Base-by-base conservation (phyloP, 306 rosid genomes). In the Elaeagnus macrophylla region DNA sequence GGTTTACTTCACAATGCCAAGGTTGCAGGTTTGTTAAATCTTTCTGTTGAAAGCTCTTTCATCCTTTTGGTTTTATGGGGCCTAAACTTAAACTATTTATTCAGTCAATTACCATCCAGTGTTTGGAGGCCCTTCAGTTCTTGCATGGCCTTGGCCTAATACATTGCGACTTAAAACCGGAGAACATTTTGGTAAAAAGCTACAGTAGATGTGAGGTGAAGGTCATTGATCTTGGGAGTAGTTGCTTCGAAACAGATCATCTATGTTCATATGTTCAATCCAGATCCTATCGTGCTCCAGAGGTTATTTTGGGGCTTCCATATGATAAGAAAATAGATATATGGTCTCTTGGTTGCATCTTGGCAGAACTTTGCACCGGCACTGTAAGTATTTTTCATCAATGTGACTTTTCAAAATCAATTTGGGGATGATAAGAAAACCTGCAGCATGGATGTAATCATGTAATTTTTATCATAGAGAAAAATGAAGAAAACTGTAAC, bases 261-360 rank as follows among this genome's bases (percentile, higher is more conserved):
- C 95, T 93, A 67, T 93, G 96, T 75, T 87, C 96, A 10, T 93
- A 93, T 47, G 99, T 93, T 66, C 99, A 93, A 64, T 93, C 99
- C 44, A 85, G 99, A 77, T 87, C 99, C 61, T 93, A 93, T 81
- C 96, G 99, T n/a, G 96, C 99, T 69, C 99, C 99, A 7, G 99
- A 93, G 82, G 99, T 93, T 77, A 87, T 93, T 55, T 70, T 93
- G 77, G 99, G 99, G 59, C 94, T 87, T 80, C 71, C 96, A 47
- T 93, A 93, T 77, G 88, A 84, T 64, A 87, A 87, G 76, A 87
- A 93, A 85, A 93, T 93, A 62, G 99, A 93, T 72, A 72, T 93
- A 58, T 93, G 99, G 99, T 93, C 99, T 54, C 99, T 93, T 73
- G 99, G 99, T 67, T 93, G 99, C 77, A 93, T 93, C 79, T 77